Base-by-base conservation (phyloP, 1,284 basidiomycete species). In the Neotropicomus parvogracilis region DNA sequence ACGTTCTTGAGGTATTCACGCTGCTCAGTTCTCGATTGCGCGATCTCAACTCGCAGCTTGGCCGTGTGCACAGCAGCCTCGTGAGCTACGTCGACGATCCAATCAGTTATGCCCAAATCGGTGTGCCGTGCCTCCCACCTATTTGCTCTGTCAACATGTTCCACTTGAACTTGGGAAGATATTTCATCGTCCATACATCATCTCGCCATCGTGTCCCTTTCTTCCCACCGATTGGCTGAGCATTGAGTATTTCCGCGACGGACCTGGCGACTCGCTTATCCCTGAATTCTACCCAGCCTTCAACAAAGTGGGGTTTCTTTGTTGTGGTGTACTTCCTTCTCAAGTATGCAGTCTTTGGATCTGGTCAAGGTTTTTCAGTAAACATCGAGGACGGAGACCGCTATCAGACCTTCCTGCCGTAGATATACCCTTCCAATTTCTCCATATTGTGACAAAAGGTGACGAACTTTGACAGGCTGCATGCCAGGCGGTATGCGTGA, bases 161-260 rank as follows among this genome's bases (percentile, higher is more conserved):
- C 97, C 97, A 99, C 67, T 97, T 98, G 78, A 98, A 99, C 55
- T 85, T 90, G 7, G 93, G 93, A 44, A 99, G 75, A 65, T 99
- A 99, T 67, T 95, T 95, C 93, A 99, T 97, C 37, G 97, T 98
- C 97, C 97, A 99, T 7, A 99, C 84, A 57, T 99, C 95, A 63
- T 99, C 94, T 62, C 91, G 78, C 91, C 92, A 98, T 50, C 91
- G 77, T 7, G 81, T 79, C 5, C 91, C 89, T 67, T 95, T 95
- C 74, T 94, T 95, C 3, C 93, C 92, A 8, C 93, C 97, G 54
- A 99, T 95, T 0, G 92, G 83, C 62, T 95, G 86, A 1, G 95
- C 97, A 63, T 99, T 99, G 54, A 99, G 75, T 89, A 98, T 92
- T 49, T 83, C 90, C 6, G 97, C 95, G 2, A 95, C 87, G 26